A percentile compares a stretch with the other conserved stretches of the same genome.
These are phyloP conservation scores for Hypomontagnella monticulosa DNA, from an alignment of 495 filamentous ascomycete species.

Conservation along the genomic window DNA sequence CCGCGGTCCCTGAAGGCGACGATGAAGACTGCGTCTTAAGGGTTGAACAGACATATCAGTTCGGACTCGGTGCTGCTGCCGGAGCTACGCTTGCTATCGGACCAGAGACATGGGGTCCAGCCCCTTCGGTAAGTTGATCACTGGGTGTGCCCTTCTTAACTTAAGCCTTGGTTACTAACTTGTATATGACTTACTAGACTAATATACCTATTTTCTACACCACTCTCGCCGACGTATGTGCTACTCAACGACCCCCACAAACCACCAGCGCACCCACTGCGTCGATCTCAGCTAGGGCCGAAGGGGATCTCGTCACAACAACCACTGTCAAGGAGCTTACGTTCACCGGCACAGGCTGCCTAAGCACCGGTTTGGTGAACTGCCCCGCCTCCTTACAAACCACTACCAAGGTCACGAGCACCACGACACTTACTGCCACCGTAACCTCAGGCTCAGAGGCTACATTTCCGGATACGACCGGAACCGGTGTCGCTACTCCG, in stretches of 20 bases:
- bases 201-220: constrained; percentile 64
- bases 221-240: constrained; percentile 59
- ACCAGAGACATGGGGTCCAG: constrained; percentile 60
- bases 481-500: constrained; percentile 41
- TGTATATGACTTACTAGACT: constrained; percentile 32
- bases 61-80: constrained; percentile 61
- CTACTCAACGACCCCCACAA: constrained; percentile 31
- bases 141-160: neutral
- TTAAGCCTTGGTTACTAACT: constrained; percentile 1
- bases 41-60: constrained; percentile 58
- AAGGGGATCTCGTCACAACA: constrained; percentile 46
- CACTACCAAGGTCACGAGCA: constrained; percentile 47
- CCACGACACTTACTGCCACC: constrained; percentile 47
- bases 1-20: constrained; percentile 42
- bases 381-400: constrained; percentile 59
- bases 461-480: constrained; percentile 50
- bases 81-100: constrained; percentile 59
- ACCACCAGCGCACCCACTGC: constrained; percentile 41
- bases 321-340: constrained; percentile 47
- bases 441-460: constrained; percentile 50
- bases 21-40: constrained; percentile 54
- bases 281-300: constrained; percentile 41
- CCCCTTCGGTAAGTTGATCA: constrained; percentile 33
- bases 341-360: constrained; percentile 53
- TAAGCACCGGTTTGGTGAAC: constrained; percentile 52